These are phyloP conservation scores for Oxyria digyna DNA, from an alignment of 148 eudicot genomes.

Conservation along the genomic window DNA sequence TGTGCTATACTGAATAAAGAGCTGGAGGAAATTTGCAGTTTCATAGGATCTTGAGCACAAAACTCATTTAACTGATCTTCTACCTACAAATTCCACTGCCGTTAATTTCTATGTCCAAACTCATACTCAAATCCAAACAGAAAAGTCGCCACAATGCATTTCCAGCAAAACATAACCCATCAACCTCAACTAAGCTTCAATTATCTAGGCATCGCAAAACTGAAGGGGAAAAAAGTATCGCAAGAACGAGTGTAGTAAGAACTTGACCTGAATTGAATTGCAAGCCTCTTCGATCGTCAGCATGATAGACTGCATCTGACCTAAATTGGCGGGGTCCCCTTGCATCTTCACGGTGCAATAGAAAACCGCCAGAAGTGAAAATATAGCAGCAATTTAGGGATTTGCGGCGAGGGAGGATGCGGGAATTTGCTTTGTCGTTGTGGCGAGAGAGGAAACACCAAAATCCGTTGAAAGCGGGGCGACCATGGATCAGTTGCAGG, in stretches of 20 bases:
- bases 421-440: not conserved
- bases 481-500: not conserved
- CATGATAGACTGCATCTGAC: constrained; percentile 78
- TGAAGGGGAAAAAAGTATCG: not conserved
- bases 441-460: not conserved
- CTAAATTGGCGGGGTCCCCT: constrained; percentile 37
- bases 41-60: not conserved
- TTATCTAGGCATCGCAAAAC: not conserved
- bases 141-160: not conserved
- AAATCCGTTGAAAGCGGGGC: constrained; percentile 6
- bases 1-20: not conserved
- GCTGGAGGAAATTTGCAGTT: not conserved
- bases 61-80: not conserved
- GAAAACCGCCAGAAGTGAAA: not conserved
- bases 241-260: not conserved
- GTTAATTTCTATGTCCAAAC: not conserved
- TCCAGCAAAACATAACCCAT: not conserved
- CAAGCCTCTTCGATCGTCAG: constrained; percentile 72
- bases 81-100: not conserved
- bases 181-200: not conserved
- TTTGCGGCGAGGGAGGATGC: not conserved
- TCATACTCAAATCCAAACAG: not conserved
- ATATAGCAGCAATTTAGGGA: not conserved
- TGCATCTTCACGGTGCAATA: constrained; percentile 17
- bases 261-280: constrained; percentile 67